phyloP scores from a whole-genome alignment of 75 land plant species.

The Pinus tabuliformis region DNA sequence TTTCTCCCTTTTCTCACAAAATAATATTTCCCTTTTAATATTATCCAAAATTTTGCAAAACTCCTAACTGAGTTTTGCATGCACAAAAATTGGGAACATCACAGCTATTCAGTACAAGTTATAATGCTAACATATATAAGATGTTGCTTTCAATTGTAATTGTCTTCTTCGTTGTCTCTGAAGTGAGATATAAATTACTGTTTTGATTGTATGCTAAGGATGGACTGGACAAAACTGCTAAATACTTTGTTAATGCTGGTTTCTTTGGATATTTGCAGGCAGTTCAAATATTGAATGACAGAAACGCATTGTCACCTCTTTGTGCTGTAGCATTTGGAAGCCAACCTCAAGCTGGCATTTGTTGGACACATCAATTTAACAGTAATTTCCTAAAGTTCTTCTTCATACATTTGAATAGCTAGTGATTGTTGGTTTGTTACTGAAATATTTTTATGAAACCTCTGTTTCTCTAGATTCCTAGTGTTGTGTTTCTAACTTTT shows the following conservation, averaged over 20 bases:
- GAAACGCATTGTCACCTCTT: constrained; percentile 20
- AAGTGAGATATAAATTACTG: not conserved
- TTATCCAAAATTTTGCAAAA: no score
- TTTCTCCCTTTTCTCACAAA: no score
- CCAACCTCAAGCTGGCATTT: constrained; percentile 20
- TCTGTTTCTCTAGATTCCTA: not conserved
- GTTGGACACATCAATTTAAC: constrained; percentile 25
- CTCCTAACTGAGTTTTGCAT: no score
- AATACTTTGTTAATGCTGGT: not conserved
- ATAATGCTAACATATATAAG: not conserved
- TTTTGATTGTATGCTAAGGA: not conserved
- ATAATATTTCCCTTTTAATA: no score
- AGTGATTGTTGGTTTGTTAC: not conserved
- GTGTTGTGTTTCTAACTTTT: not conserved
- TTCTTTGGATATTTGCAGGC: constrained; percentile 16
- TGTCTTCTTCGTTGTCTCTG: not conserved
- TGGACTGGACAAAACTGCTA: not conserved
- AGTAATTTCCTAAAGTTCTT: constrained; percentile 3
- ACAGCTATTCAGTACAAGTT: not conserved
- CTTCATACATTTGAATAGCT: not conserved
- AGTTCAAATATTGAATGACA: constrained; percentile 21
- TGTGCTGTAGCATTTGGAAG: constrained; percentile 20
- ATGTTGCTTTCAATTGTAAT: not conserved
- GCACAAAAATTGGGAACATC: no score
- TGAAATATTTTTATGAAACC: not conserved